phyloP scores from a whole-genome alignment of 345 rosid genomes.

The Lenwebbia sp. region DNA sequence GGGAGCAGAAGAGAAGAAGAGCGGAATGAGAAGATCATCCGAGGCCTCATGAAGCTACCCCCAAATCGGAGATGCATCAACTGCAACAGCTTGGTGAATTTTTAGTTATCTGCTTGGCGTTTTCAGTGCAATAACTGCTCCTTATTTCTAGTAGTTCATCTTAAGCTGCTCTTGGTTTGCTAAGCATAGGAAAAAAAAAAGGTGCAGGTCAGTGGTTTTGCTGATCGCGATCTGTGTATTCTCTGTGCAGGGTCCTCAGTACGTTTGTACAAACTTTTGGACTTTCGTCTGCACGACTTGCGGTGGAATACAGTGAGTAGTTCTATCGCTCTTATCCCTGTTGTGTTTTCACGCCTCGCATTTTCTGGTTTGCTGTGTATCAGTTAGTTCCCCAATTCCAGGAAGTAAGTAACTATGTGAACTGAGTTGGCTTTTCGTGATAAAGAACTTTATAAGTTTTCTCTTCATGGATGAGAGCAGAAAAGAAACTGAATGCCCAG shows the following conservation, averaged over 20 bases:
- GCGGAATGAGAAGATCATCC: slow-evolving; percentile 83
- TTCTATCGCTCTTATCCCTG: not conserved
- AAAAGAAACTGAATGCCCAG: not conserved
- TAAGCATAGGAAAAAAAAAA: not conserved
- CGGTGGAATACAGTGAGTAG: slow-evolving; percentile 93
- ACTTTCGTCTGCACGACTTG: slow-evolving; percentile 87
- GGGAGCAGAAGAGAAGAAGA: slow-evolving; percentile 91
- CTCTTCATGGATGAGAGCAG: not conserved
- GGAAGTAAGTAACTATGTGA: not conserved
- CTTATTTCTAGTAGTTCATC: not conserved
- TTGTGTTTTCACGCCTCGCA: not conserved
- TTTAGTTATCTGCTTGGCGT: not conserved
- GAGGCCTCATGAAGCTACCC: slow-evolving; percentile 97
- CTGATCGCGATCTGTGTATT: not conserved
- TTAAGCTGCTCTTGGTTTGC: not conserved
- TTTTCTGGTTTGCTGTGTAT: not conserved
- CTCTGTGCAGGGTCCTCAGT: slow-evolving; percentile 86
- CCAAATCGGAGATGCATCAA: slow-evolving; percentile 96
- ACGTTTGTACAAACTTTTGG: slow-evolving; percentile 92
- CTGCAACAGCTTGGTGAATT: slow-evolving; percentile 80
- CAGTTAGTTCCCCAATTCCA: not conserved
- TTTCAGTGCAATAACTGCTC: not conserved
- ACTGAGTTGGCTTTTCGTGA: not conserved
- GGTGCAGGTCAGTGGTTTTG: not conserved
- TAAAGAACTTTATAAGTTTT: not conserved